Conservation (phyloP, 306 rosid genomes). For the Parietaria judaica region DNA sequence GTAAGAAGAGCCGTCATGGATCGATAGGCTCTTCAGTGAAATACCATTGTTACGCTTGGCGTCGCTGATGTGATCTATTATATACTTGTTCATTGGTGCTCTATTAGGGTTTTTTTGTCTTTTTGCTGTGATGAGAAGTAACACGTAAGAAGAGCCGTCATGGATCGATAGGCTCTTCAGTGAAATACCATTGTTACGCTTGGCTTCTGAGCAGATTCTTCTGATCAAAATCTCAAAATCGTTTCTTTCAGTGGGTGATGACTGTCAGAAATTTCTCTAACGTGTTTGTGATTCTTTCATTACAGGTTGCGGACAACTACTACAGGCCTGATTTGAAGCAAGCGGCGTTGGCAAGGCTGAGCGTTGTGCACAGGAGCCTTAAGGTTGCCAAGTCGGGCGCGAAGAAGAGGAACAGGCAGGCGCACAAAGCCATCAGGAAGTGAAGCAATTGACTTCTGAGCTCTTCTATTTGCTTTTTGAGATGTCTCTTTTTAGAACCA, state of each 20-base stretch:
- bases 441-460: not conserved
- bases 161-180: not conserved
- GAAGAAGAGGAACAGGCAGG: constrained; percentile 11
- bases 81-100: not conserved
- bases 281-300: not conserved
- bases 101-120: not conserved
- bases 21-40: not conserved
- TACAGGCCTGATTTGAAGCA: constrained; percentile 83
- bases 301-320: constrained; percentile 56
- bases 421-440: not conserved
- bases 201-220: not conserved
- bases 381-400: constrained; percentile 84
- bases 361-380: constrained; percentile 83
- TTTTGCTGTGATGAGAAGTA: not conserved
- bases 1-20: not conserved
- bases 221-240: no score
- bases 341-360: constrained; percentile 84
- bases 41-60: constrained; percentile 1
- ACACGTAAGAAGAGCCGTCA: not conserved
- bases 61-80: not conserved
- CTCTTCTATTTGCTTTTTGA: not conserved
- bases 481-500: not conserved
- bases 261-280: no score
- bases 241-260: no score
- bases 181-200: not conserved